Evolutionary conservation across 768 basidiomycete genomes (phyloP), one percentile per base, ranked within the genome.

Genomic region (Mycena epipterygia): DNA sequence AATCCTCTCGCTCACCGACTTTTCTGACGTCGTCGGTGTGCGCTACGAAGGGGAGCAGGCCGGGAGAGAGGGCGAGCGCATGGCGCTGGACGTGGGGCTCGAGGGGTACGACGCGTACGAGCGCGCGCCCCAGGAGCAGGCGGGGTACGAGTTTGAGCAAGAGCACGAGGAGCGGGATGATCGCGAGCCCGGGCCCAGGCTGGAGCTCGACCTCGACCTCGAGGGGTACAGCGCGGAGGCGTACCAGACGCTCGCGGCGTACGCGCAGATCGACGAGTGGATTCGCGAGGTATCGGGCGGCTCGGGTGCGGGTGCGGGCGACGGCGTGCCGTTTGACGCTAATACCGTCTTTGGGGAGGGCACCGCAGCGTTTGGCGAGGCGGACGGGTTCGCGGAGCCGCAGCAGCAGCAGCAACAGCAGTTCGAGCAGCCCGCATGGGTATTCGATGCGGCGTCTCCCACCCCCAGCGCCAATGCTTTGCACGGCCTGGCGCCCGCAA

Each of bases 261-360:
- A n/a, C n/a, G n/a, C n/a, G n/a, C n/a, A n/a, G n/a, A 86, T 91
- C 48, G 90, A 90, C 75, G 90, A 91, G 65, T 92, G 90, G 90
- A 82, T 91, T 63, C 85, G 86, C 61, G 87, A 89, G 73, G 81
- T 90, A 73, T 83, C 83, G n/a, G n/a, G n/a, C n/a, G 59, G 76
- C 74, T 73, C 77, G 82, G 68, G 75, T 82, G 70, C 17, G 71
- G 66, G 44, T 74, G 17, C n/a, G n/a, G n/a, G n/a, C n/a, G n/a
- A n/a, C 72, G 44, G 73, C 41, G 61, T 73, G 21, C 42, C 17
- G 27, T 72, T 64, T 23, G 71, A 64, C 32, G n/a, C n/a, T n/a
- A n/a, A n/a, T n/a, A n/a, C n/a, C n/a, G n/a, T n/a, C n/a, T 68
- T 72, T 39, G 62, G 44, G 0, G 57, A 5, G 29, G 37, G 48